Conservation (phyloP, 768 basidiomycete species). For the Aureoboletus auriporus region DNA sequence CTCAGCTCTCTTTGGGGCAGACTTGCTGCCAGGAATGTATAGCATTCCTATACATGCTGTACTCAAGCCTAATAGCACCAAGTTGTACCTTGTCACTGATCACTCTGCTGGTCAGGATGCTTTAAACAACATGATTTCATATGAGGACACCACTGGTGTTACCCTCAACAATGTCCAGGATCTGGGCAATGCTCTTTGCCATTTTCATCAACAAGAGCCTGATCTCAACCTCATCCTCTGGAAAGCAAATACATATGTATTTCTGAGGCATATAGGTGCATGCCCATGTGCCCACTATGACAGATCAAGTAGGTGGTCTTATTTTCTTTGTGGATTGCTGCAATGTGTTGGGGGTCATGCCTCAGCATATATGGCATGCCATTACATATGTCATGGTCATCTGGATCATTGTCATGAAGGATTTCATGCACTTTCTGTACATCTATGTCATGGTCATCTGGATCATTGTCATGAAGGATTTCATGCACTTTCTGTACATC, state of each 20-base stretch:
- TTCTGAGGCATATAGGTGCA: slow-evolving; percentile 30
- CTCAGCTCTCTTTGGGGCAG: slow-evolving; percentile 17
- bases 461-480: slow-evolving; percentile 21
- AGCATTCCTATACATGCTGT: slow-evolving; percentile 36
- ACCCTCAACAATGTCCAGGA: slow-evolving; percentile 34
- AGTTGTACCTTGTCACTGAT: slow-evolving; percentile 36
- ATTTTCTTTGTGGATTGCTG: slow-evolving; percentile 21
- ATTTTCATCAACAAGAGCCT: background rate
- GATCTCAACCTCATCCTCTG: slow-evolving; percentile 2
- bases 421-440: slow-evolving; percentile 20
- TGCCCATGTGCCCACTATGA: slow-evolving; percentile 38
- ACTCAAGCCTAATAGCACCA: slow-evolving; percentile 37
- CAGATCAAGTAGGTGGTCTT: slow-evolving; percentile 37
- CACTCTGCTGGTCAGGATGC: slow-evolving; percentile 33
- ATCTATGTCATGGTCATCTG: slow-evolving; percentile 31
- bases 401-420: slow-evolving; percentile 24
- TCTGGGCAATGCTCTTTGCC: slow-evolving; percentile 15
- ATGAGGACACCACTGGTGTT: slow-evolving; percentile 18
- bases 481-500: slow-evolving; percentile 10
- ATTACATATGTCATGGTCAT: slow-evolving; percentile 30
- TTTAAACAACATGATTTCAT: slow-evolving; percentile 30
- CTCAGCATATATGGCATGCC: slow-evolving; percentile 17
- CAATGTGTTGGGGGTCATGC: slow-evolving; percentile 24
- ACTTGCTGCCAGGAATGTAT: slow-evolving; percentile 39
- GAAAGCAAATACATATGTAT: slow-evolving; percentile 42